A percentile compares a stretch with the other conserved stretches of the same genome.
Conservation (phyloP, 2,329 filamentous ascomycete genomes). For the Hypoxylon sp. region DNA sequence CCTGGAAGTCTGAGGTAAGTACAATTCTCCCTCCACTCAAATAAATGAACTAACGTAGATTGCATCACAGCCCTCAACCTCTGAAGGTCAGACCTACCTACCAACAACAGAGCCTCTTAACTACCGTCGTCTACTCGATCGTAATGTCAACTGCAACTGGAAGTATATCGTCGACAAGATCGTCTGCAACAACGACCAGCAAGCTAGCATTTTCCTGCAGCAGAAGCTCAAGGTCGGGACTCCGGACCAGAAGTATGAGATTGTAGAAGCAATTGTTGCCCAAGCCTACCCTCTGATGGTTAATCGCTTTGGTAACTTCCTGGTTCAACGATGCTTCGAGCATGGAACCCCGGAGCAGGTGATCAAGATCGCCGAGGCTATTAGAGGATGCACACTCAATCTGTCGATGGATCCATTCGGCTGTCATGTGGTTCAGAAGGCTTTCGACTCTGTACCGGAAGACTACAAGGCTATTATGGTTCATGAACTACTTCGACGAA, state of each 20-base stretch:
- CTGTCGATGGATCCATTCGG: conserved; percentile 99
- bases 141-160: conserved; percentile 98
- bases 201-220: conserved; percentile 98
- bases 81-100: conserved; percentile 82
- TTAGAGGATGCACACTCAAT: conserved; percentile 92
- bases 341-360: conserved; percentile 96
- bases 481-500: conserved; percentile 93
- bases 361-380: conserved; percentile 92
- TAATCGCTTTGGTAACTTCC: conserved; percentile 98
- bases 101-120: conserved; percentile 93
- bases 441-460: conserved; percentile 96
- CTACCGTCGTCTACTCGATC: conserved; percentile 93
- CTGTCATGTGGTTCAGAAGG: conserved; percentile 98
- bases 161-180: conserved; percentile 99
- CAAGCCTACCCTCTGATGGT: conserved; percentile 97
- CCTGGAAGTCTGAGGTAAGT: conserved; percentile 71
- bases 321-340: conserved; percentile 98
- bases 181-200: conserved; percentile 98
- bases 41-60: conserved; percentile 47
- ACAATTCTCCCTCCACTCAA: conserved; percentile 18
- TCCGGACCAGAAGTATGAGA: conserved; percentile 94
- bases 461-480: conserved; percentile 99
- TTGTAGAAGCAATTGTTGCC: conserved; percentile 94
- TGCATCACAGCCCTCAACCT: conserved; percentile 59
- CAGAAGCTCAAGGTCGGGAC: conserved; percentile 99